Evolutionary conservation across 495 filamentous ascomycete species (phyloP).

Genomic region (Cercophora samala): DNA sequence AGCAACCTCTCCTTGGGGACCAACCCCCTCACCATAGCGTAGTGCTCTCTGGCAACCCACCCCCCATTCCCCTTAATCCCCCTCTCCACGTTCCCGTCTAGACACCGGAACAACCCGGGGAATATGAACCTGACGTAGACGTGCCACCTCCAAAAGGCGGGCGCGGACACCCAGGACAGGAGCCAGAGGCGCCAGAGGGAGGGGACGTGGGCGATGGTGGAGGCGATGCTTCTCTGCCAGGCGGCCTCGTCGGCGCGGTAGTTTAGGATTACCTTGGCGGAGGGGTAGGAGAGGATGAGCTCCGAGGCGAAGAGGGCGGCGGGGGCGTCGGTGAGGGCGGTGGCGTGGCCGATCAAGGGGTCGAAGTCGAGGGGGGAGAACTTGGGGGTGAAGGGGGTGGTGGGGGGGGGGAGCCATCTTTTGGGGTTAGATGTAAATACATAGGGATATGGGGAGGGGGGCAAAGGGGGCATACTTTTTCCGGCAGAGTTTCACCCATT

Average conservation of each 20-base stretch:
- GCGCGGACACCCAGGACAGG: constrained; percentile 22
- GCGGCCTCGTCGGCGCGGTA: constrained; percentile 35
- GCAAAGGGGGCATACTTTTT: too few species aligned
- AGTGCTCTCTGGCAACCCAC: constrained; percentile 29
- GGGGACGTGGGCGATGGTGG: constrained; percentile 25
- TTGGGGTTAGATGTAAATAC: too few species aligned
- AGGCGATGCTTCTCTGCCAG: constrained; percentile 37
- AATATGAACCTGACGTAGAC: constrained; percentile 30
- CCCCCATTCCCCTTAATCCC: constrained; percentile 23
- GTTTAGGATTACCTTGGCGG: constrained; percentile 47
- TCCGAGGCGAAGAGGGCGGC: constrained; percentile 45
- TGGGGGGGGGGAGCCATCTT: constrained; percentile 30
- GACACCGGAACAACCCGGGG: constrained; percentile 27
- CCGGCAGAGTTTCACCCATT: constrained; percentile 40
- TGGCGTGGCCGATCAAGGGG: constrained; percentile 40
- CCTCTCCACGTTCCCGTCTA: constrained; percentile 25
- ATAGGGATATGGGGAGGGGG: too few species aligned
- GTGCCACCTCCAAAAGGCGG: constrained; percentile 34
- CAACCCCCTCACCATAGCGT: constrained; percentile 32
- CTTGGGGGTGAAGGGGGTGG: background rate
- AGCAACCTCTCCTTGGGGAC: constrained; percentile 46
- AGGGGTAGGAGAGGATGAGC: constrained; percentile 45
- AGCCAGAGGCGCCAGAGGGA: constrained; percentile 30
- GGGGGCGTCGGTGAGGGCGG: constrained; percentile 42
- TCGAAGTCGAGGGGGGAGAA: constrained; percentile 54